A percentile compares a stretch with the other conserved stretches of the same genome.
Evolutionary conservation across 495 filamentous ascomycete species (phyloP).

Genomic region (Tuber aestivum): DNA sequence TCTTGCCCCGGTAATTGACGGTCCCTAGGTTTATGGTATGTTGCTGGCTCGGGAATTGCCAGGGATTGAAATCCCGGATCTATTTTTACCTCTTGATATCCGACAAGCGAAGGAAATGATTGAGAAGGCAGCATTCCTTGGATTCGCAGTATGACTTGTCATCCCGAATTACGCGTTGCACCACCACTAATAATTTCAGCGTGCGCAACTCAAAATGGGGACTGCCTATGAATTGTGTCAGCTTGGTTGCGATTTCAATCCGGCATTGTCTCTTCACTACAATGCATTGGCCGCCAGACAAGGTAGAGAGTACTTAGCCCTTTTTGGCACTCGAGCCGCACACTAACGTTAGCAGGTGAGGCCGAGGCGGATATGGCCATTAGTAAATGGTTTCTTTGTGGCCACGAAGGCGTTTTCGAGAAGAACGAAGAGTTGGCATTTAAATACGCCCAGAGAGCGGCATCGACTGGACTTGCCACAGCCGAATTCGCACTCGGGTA

Average conservation of each 20-base stretch:
- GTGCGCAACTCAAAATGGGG: constrained; percentile 96
- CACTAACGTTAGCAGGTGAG: constrained; percentile 70
- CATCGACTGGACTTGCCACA: constrained; percentile 70
- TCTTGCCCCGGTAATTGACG: constrained; percentile 13
- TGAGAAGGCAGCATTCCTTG: constrained; percentile 93
- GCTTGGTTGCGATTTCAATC: constrained; percentile 90
- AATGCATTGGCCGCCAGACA: constrained; percentile 89
- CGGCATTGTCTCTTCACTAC: constrained; percentile 85
- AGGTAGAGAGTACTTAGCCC: constrained; percentile 81
- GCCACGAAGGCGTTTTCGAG: constrained; percentile 79
- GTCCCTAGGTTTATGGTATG: constrained; percentile 78
- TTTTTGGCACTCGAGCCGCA: constrained; percentile 87
- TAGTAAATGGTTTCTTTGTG: constrained; percentile 97
- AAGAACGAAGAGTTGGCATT: constrained; percentile 95
- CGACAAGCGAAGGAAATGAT: constrained; percentile 75
- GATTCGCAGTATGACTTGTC: constrained; percentile 61
- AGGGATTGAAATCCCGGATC: constrained; percentile 73
- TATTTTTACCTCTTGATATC: constrained; percentile 66
- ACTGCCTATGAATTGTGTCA: constrained; percentile 90
- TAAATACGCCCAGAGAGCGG: constrained; percentile 81
- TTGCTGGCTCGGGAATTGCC: constrained; percentile 82
- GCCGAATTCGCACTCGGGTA: constrained; percentile 95
- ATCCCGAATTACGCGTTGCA: neutral
- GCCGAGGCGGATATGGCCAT: constrained; percentile 92
- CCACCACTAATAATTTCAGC: constrained; percentile 29